Base-by-base conservation (phyloP, 192 early-diverging fungal genomes). In the Neocallimastix lanati region DNA sequence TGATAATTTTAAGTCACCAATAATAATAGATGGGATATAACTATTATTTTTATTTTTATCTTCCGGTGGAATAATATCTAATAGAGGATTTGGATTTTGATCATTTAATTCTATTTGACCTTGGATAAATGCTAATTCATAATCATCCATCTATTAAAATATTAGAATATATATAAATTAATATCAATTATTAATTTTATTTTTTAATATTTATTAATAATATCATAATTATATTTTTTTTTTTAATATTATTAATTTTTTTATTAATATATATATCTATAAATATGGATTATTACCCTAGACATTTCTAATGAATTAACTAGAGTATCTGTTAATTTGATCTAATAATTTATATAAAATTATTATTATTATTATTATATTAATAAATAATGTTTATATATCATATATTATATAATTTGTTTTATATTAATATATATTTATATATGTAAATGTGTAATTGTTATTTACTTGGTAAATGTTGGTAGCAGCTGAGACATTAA, bases 401-500 rank as follows among this genome's bases (percentile, higher is more conserved):
- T n/a, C n/a, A n/a, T n/a, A n/a, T n/a, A n/a, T n/a, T n/a, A n/a
- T n/a, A n/a, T n/a, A n/a, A n/a, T n/a, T n/a, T n/a, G n/a, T n/a
- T n/a, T n/a, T n/a, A n/a, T n/a, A n/a, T n/a, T n/a, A n/a, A n/a
- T n/a, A n/a, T n/a, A n/a, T n/a, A n/a, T n/a, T n/a, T n/a, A n/a
- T n/a, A n/a, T n/a, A n/a, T n/a, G n/a, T n/a, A n/a, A n/a, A n/a
- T n/a, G n/a, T n/a, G n/a, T n/a, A 33, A 28, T 50, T 50, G 4
- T 21, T 18, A n/a, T 40, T 80, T 67, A 96, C 90, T 80, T 92
- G 90, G 84, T 94, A 95, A 38, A 95, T 90, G 79, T 97, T 95
- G 79, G 92, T 90, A 4, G 94, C 94, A 12, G 94, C 90, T 1
- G 94, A 94, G 13, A 98, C 93, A 83, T 95, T 96, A 76, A 98